phyloP scores from a whole-genome alignment of 2,329 filamentous ascomycete species.

The Alternaria burnsii region DNA sequence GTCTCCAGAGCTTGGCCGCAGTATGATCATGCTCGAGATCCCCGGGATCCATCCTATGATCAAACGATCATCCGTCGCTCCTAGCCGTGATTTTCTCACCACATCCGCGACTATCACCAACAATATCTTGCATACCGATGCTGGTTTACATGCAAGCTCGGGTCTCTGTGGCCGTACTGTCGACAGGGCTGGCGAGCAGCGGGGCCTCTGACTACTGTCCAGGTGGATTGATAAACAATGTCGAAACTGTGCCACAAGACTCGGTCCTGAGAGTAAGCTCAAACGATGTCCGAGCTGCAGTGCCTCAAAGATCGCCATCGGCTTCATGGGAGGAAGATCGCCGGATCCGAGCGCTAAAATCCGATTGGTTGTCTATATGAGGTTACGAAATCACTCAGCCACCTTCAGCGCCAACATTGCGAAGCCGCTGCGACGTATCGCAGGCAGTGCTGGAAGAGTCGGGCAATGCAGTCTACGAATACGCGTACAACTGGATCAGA shows the following conservation, averaged over 20 bases:
- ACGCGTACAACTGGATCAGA: slow-evolving; percentile 2
- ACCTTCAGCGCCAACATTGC: slow-evolving; percentile 6
- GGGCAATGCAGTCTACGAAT: not conserved
- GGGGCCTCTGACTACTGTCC: not conserved
- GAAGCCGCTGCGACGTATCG: not conserved
- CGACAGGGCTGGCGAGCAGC: not conserved
- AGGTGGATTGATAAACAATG: not conserved
- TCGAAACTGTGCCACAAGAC: not conserved
- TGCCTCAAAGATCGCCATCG: not conserved
- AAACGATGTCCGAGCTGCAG: not conserved
- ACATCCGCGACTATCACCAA: not conserved
- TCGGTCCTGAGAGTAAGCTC: not conserved
- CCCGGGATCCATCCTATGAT: slow-evolving; percentile 8
- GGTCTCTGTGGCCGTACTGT: not conserved
- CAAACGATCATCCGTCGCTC: not conserved
- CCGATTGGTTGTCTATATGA: slow-evolving; percentile 12
- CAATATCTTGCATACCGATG: not conserved
- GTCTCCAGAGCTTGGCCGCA: slow-evolving; percentile 12
- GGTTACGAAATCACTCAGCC: slow-evolving; percentile 10
- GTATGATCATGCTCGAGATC: slow-evolving; percentile 15
- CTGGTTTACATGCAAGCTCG: not conserved
- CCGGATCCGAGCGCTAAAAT: not conserved
- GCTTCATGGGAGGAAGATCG: slow-evolving; percentile 1
- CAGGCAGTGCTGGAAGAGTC: not conserved
- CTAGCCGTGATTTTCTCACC: not conserved